phyloP scores from a whole-genome alignment of 805 yeast species.

The Yarrowia osloensis region DNA sequence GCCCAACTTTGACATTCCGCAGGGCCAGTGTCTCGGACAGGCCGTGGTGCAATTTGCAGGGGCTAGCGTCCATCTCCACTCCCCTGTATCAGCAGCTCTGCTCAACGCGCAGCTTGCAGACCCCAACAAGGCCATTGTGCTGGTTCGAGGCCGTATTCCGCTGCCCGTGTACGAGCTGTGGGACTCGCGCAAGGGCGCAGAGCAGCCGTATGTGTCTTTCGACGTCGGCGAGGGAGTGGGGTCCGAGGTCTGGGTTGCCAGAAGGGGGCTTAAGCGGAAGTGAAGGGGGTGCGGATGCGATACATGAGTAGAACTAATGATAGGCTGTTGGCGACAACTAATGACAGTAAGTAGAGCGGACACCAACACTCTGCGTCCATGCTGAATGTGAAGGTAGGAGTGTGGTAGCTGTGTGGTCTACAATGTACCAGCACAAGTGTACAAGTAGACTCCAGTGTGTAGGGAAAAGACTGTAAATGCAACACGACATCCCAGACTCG shows the following conservation, averaged over 20 bases:
- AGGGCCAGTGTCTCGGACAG: conserved; percentile 23
- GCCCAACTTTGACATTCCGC: conserved; percentile 14
- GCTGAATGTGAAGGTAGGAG: no score
- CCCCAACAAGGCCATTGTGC: conserved; percentile 17
- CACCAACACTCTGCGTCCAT: no score
- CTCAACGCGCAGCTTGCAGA: conserved; percentile 4
- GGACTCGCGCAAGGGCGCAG: not conserved
- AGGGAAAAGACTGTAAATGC: no score
- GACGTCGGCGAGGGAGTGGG: not conserved
- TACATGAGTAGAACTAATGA: not conserved
- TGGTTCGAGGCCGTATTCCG: conserved; percentile 9
- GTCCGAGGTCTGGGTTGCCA: not conserved
- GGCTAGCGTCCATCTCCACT: not conserved
- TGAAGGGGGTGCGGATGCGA: not conserved
- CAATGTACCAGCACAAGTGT: no score
- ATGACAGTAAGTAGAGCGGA: no score
- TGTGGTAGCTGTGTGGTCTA: no score
- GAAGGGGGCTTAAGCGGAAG: conserved; percentile 5
- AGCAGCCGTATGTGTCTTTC: conserved; percentile 1
- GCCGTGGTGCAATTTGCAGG: conserved; percentile 4
- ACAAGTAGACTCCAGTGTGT: no score
- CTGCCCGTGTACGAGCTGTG: conserved; percentile 21
- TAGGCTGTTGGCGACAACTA: no score
- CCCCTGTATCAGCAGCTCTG: not conserved
- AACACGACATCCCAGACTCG: no score